Evolutionary conservation across 225 moss, liverwort and hornwort species (phyloP), one percentile per base, ranked within the genome.

Genomic region (Antitrichia curtipendula): DNA sequence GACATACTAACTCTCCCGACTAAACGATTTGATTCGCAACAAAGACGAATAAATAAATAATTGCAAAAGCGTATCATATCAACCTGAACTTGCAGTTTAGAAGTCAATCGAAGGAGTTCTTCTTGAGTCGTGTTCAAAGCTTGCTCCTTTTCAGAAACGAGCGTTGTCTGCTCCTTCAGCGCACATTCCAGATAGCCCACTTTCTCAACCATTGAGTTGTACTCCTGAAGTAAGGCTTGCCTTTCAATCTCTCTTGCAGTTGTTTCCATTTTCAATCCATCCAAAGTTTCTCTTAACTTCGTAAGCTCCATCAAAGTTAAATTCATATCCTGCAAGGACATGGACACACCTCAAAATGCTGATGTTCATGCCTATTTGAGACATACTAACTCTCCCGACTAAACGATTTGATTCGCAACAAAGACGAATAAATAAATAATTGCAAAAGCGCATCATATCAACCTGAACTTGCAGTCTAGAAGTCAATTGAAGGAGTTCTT

Each of bases 401-500:
- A 62, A 58, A 36, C 58, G 32, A 45, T 43, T 80, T 62, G 22
- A 70, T 70, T 82, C 74, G 52, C 29, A 77, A 38, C 56, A n/a
- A 54, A 77, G n/a, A 54, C 25, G 14, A 75, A 52, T n/a, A 29
- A 84, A 28, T 60, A n/a, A 34, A 57, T 10, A 86, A 84, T n/a
- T 58, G 75, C 15, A 43, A 70, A 66, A 40, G 28, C 17, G 57
- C 38, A 83, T 88, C 9, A 74, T 72, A 86, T 29, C 63, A 83
- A 93, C 93, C 93, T 93, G 93, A 41, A 81, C 92, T 90, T 95
- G 94, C 49, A 96, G 86, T 71, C 88, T 90, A 86, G 89, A 90
- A 90, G 91, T 93, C 54, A 91, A 87, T 87, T 73, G 90, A 63
- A 90, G 82, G 56, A 94, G 93, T 76, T 95, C 93, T 82, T 85